These are phyloP conservation scores for Friedmanniomyces simplex DNA, from an alignment of 495 filamentous ascomycete genomes.

Conservation along the genomic window DNA sequence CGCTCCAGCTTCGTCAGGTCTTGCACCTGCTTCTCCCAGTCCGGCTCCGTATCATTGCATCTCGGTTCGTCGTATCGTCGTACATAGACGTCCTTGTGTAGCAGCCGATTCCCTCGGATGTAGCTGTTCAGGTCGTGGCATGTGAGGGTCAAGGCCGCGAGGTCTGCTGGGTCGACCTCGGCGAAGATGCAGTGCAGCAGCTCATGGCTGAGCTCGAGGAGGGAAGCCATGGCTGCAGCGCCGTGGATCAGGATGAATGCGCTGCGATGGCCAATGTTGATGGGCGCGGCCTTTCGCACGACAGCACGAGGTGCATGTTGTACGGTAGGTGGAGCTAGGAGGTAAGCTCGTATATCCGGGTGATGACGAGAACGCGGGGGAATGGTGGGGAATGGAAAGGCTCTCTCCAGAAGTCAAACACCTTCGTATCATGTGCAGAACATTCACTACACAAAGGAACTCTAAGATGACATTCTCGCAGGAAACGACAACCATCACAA, in stretches of 20 bases:
- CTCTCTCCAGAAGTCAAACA: no score
- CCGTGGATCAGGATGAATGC: neutral
- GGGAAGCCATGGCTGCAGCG: conserved; percentile 5
- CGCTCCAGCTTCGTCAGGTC: conserved; percentile 38
- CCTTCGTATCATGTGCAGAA: no score
- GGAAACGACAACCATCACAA: neutral
- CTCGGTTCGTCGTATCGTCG: conserved; percentile 34
- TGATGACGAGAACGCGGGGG: no score
- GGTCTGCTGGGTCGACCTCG: conserved; percentile 43
- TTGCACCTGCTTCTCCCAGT: conserved; percentile 43
- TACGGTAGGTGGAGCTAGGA: neutral
- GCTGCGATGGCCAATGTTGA: neutral
- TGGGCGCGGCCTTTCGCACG: neutral
- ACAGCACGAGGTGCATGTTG: neutral
- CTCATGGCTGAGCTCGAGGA: conserved; percentile 39
- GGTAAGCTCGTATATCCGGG: neutral
- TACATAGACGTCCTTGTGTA: conserved; percentile 45
- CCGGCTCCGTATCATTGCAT: conserved; percentile 21
- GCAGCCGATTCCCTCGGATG: conserved; percentile 39
- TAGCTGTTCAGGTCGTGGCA: conserved; percentile 40
- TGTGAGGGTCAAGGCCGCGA: conserved; percentile 36
- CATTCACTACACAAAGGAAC: no score
- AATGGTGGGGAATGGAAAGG: no score
- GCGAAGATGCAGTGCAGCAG: conserved; percentile 46
- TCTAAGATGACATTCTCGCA: no score